These are phyloP conservation scores for Pleurotus ostreatus DNA, from an alignment of 768 basidiomycete genomes.

Conservation along the genomic window DNA sequence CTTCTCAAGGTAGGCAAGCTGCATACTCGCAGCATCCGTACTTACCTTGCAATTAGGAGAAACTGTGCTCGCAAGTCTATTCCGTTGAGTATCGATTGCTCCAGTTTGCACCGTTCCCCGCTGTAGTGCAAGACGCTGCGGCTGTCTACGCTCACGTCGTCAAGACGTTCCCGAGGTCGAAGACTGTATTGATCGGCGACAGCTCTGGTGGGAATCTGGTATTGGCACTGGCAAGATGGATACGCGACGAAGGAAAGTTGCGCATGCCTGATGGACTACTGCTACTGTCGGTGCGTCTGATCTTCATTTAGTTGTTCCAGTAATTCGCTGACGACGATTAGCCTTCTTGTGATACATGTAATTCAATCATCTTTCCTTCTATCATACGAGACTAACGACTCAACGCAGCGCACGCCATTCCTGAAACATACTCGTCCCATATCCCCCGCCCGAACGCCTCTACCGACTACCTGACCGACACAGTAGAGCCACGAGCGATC, in stretches of 20 bases:
- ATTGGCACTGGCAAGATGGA: constrained; percentile 46
- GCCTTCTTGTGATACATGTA: constrained; percentile 32
- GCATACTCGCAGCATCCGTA: not conserved
- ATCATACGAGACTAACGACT: constrained; percentile 11
- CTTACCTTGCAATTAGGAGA: constrained; percentile 17
- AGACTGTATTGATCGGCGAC: constrained; percentile 49
- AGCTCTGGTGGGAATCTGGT: constrained; percentile 53
- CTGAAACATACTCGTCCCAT: constrained; percentile 43
- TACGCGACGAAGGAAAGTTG: constrained; percentile 45
- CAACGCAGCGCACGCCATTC: constrained; percentile 40
- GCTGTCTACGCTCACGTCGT: constrained; percentile 47
- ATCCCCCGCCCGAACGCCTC: constrained; percentile 44
- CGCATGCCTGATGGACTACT: constrained; percentile 42
- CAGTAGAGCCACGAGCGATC: constrained; percentile 47
- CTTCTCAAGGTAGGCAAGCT: constrained; percentile 33
- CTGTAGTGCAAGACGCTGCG: constrained; percentile 48
- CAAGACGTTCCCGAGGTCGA: constrained; percentile 16
- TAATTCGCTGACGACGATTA: not conserved
- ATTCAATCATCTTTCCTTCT: not conserved
- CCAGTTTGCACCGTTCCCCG: constrained; percentile 51
- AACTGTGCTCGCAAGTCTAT: constrained; percentile 31
- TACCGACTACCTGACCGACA: constrained; percentile 51
- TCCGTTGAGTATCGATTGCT: constrained; percentile 50
- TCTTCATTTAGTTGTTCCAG: not conserved
- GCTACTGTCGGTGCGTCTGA: constrained; percentile 35